Evolutionary conservation across 1,284 basidiomycete genomes (phyloP).

Genomic region (Ustilago bromivora): DNA sequence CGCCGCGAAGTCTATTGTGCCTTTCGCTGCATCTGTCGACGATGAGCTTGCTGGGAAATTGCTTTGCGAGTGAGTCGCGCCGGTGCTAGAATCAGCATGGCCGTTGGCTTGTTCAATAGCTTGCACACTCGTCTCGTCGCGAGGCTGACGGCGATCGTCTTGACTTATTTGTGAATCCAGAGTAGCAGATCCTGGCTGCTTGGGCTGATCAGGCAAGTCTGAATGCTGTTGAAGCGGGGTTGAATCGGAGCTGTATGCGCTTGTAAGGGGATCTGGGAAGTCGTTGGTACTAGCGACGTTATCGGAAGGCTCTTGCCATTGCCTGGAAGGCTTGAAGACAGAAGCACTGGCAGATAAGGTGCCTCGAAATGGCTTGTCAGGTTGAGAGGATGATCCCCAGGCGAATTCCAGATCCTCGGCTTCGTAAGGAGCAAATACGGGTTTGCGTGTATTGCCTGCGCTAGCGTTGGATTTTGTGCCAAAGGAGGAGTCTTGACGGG

Average conservation of each 20-base stretch:
- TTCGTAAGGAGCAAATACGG: constrained; percentile 33
- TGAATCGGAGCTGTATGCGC: constrained; percentile 20
- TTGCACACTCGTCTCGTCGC: neutral
- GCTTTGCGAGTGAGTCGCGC: neutral
- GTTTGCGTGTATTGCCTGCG: constrained; percentile 16
- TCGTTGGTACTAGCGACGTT: constrained; percentile 9
- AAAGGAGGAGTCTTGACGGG: constrained; percentile 38
- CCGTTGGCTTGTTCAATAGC: neutral
- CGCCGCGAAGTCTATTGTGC: neutral
- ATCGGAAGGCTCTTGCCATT: constrained; percentile 7
- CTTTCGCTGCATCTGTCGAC: neutral
- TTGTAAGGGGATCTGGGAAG: constrained; percentile 32
- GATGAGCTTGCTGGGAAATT: neutral
- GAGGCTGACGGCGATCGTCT: neutral
- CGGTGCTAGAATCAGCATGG: neutral
- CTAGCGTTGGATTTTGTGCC: constrained; percentile 22
- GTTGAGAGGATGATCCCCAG: constrained; percentile 29
- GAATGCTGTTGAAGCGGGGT: neutral
- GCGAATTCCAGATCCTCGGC: constrained; percentile 29
- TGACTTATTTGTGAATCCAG: neutral
- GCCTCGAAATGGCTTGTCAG: constrained; percentile 9
- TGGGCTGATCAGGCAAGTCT: neutral
- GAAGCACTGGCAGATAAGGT: constrained; percentile 31
- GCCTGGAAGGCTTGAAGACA: constrained; percentile 29
- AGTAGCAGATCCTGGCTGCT: neutral